Base-by-base conservation (phyloP, 2,329 filamentous ascomycete species). In the Escovopsis sp. region DNA sequence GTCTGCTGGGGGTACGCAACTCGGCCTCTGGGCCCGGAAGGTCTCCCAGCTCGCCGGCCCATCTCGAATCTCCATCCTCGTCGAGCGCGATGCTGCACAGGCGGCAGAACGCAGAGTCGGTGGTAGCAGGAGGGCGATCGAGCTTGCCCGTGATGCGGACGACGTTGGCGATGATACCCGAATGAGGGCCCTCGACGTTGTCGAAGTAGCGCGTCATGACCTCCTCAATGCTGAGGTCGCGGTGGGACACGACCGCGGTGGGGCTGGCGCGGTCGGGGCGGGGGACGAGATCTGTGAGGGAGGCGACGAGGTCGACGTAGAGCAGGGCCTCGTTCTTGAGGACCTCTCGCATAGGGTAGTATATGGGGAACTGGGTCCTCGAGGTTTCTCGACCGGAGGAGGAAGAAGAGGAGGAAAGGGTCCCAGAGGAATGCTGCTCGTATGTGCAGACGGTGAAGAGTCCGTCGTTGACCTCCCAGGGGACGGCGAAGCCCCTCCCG, bases 111-210 rank as follows among this genome's bases (percentile, higher is more conserved):
- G 37, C 48, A n/a, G 47, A 51, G 7, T 52, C 54, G 1, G 60
- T 46, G 21, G 21, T 10, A n/a, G n/a, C n/a, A n/a, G n/a, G n/a
- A 1, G 62, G 52, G 18, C 72, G 59, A 31, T 76, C 64, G 28
- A 96, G 66, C 57, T 92, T 94, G 35, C 76, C 78, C n/a, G 82
- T 79, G 25, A 88, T 98, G 42, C 85, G 75, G 5, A 94, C 88
- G 9, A 98, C 90, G 53, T 98, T 98, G 23, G 87, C 80, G 45
- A 98, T 87, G 37, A 96, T 85, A 37, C 82, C 84, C 3, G 87
- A 83, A 50, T 92, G 94, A 39, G 79, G 80, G 44, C 75, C 72
- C 52, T 94, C 87, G 13, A 94, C 55, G 27, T 84, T 28, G 44
- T 75, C 72, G 49, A 98, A 94, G 55, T 94, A 98, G 38, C 85